Base-by-base conservation (phyloP, 1,284 basidiomycete species). In the Boletellus sp. region DNA sequence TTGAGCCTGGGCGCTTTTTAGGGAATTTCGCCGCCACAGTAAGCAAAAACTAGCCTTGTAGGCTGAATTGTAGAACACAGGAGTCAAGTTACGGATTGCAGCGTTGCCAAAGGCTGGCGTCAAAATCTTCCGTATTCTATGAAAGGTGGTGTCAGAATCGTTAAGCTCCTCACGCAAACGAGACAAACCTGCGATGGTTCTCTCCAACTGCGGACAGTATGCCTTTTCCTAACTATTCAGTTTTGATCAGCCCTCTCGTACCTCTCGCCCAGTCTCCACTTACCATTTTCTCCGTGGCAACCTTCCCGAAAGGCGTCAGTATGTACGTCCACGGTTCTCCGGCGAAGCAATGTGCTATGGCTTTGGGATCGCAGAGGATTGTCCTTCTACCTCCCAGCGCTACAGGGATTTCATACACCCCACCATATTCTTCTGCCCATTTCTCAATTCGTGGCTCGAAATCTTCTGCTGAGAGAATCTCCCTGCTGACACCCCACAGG, bases 291-390 rank as follows among this genome's bases (percentile, higher is more conserved):
- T 55, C 58, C 9, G 47, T 47, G 2, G 20, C 43, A 4, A 45
- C 17, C 36, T 44, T 25, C 13, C 6, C 20, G 4, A 36, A 26
- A 5, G 51, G 51, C 0, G 53, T 39, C 11, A 30, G 10, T 11
- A 46, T 13, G 17, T 59, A 63, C 11, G 50, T 52, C 52, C 68
- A 72, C 0, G 77, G 73, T 41, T 80, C 79, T 45, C 66, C 69
- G 0, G 69, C 65, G 50, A 74, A 78, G 45, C 79, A 73, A 49
- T 82, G 77, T 0, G 72, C 63, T 26, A 77, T 63, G 0, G 80
- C 80, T 53, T 74, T 79, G 0, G 78, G 74, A 52, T 83, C 81
- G 33, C 69, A 69, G 9, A 83, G 61, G 4, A 78, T 57, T 17
- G 81, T 61, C 17, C 59, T 60, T 7, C 52, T 67, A 0, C 59